Conservation (phyloP, 2,329 filamentous ascomycete species). For the Neopestalotiopsis sp. region DNA sequence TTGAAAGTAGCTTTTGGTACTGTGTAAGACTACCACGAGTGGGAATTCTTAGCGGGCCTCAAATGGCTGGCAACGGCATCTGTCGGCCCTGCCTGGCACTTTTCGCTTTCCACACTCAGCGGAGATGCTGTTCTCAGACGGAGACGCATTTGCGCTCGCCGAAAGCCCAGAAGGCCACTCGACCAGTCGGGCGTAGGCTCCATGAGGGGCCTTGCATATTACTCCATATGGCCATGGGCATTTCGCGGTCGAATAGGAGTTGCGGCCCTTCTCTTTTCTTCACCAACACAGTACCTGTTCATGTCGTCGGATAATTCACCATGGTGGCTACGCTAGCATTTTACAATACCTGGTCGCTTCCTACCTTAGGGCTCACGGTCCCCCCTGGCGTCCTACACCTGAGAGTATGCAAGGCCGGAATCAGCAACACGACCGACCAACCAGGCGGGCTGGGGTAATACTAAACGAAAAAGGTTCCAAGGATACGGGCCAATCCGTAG, state of each 20-base stretch:
- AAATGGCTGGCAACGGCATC: background rate
- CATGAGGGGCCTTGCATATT: background rate
- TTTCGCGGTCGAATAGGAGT: background rate
- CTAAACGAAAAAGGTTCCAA: background rate
- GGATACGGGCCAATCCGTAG: conserved; percentile 5
- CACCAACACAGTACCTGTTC: background rate
- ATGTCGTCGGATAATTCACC: background rate
- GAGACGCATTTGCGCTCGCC: background rate
- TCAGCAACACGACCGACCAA: conserved; percentile 4
- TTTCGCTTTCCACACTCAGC: background rate
- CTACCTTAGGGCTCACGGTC: background rate
- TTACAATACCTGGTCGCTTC: background rate
- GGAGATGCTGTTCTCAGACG: background rate
- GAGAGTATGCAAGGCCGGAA: conserved; percentile 1
- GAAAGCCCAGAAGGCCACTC: too few species aligned
- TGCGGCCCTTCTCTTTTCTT: background rate
- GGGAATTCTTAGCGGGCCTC: background rate
- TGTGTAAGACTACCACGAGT: background rate
- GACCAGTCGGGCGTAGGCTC: background rate
- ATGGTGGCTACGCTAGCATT: background rate
- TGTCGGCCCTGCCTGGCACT: conserved; percentile 1
- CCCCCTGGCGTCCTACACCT: background rate
- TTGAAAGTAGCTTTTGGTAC: background rate
- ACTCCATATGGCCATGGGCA: background rate
- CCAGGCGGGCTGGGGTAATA: background rate